Evolutionary conservation across 1,284 basidiomycete genomes (phyloP).

Genomic region (Trichosporon faecale): DNA sequence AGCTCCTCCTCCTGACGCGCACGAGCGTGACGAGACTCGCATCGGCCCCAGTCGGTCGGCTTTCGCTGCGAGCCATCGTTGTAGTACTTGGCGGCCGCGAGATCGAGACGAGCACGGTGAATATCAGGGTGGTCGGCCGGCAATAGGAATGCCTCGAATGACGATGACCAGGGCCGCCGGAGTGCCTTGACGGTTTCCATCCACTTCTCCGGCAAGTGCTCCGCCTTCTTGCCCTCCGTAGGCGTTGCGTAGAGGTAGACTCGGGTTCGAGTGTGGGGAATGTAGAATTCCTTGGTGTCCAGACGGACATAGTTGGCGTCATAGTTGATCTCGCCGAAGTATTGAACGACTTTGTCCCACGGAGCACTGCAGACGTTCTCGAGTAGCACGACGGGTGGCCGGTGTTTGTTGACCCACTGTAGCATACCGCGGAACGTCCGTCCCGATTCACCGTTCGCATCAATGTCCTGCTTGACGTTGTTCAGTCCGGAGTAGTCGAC

Average conservation of each 20-base stretch:
- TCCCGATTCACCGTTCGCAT: slow-evolving; percentile 84
- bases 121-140: slow-evolving; percentile 86
- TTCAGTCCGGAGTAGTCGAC: slow-evolving; percentile 96
- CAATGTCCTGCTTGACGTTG: slow-evolving; percentile 85
- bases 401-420: slow-evolving; percentile 81
- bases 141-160: slow-evolving; percentile 87
- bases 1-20: slow-evolving; percentile 78
- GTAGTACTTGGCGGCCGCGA: slow-evolving; percentile 57
- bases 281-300: slow-evolving; percentile 91
- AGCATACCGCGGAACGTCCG: slow-evolving; percentile 88
- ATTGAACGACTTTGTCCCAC: slow-evolving; percentile 71
- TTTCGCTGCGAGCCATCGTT: slow-evolving; percentile 57
- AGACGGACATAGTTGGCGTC: slow-evolving; percentile 65
- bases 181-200: slow-evolving; percentile 64
- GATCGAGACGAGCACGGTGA: slow-evolving; percentile 78
- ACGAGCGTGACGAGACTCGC: slow-evolving; percentile 86
- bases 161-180: slow-evolving; percentile 79
- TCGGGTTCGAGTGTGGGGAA: slow-evolving; percentile 87
- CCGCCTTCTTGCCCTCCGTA: slow-evolving; percentile 28
- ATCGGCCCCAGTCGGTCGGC: slow-evolving; percentile 77
- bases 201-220: slow-evolving; percentile 69
- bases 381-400: slow-evolving; percentile 83
- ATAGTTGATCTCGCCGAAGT: slow-evolving; percentile 75
- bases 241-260: slow-evolving; percentile 72
- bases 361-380: slow-evolving; percentile 93